Conservation (phyloP, 495 filamentous ascomycete species). For the Hypoxylon lenormandii region DNA sequence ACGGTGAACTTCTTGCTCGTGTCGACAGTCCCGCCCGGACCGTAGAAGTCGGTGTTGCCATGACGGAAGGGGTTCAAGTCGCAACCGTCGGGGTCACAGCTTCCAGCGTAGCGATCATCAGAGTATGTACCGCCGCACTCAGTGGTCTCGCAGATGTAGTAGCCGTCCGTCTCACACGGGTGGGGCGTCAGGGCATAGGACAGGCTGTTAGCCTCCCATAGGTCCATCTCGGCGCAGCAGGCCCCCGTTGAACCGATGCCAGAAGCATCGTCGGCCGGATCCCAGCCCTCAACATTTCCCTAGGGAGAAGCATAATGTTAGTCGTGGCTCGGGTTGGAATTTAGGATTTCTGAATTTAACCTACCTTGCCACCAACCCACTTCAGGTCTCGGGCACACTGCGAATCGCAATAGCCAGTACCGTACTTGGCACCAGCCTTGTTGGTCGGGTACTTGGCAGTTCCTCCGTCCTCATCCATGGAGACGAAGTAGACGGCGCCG, state of each 20-base stretch:
- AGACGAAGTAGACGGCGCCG: slow-evolving; percentile 68
- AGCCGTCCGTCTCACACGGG: slow-evolving; percentile 64
- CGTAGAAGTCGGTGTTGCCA: slow-evolving; percentile 68
- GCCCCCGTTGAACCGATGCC: slow-evolving; percentile 69
- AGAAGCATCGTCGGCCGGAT: slow-evolving; percentile 65
- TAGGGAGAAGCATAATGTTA: slow-evolving; percentile 24
- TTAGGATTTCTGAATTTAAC: background rate
- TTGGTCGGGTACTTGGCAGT: slow-evolving; percentile 61
- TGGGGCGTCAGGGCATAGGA: slow-evolving; percentile 73
- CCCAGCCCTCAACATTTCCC: slow-evolving; percentile 72
- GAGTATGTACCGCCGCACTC: slow-evolving; percentile 65
- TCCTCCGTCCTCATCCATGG: slow-evolving; percentile 68
- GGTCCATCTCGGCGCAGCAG: slow-evolving; percentile 80
- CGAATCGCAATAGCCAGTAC: slow-evolving; percentile 69
- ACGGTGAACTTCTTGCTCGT: slow-evolving; percentile 71
- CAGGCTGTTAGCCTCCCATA: slow-evolving; percentile 77
- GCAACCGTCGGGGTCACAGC: slow-evolving; percentile 66
- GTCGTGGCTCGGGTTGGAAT: background rate
- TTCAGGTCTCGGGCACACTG: slow-evolving; percentile 68
- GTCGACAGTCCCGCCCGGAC: slow-evolving; percentile 66
- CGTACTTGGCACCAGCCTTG: slow-evolving; percentile 70
- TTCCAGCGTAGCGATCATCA: slow-evolving; percentile 58
- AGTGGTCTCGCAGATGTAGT: slow-evolving; percentile 60
- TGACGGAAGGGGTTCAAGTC: slow-evolving; percentile 64
- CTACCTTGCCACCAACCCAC: slow-evolving; percentile 62